phyloP scores from a whole-genome alignment of 192 early-diverging fungal genomes.

The Backusella macrospora region DNA sequence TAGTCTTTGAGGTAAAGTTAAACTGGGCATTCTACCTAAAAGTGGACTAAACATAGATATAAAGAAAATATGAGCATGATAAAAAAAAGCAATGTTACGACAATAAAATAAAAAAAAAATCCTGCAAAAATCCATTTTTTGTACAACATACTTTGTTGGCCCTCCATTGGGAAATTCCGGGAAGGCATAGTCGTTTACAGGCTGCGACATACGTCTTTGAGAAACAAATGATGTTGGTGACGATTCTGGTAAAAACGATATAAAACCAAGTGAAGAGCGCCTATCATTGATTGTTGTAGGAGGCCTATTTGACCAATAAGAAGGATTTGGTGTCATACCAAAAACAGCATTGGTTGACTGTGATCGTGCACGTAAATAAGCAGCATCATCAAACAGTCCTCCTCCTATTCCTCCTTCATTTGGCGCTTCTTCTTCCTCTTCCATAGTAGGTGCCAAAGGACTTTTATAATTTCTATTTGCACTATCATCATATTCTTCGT shows the following conservation, averaged over 20 bases:
- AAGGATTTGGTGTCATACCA: background rate
- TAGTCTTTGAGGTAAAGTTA: background rate
- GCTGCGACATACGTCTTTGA: slow-evolving; percentile 40
- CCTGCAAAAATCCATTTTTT: background rate
- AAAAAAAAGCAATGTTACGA: no score
- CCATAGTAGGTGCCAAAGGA: slow-evolving; percentile 11
- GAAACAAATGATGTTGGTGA: slow-evolving; percentile 65
- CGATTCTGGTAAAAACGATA: slow-evolving; percentile 29
- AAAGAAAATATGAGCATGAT: background rate
- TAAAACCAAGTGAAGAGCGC: slow-evolving; percentile 10
- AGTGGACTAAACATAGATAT: background rate
- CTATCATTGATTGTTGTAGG: background rate
- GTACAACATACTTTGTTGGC: background rate
- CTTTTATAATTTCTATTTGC: slow-evolving; percentile 19
- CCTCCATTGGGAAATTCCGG: slow-evolving; percentile 16
- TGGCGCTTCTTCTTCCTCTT: slow-evolving; percentile 5
- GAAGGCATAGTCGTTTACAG: slow-evolving; percentile 4
- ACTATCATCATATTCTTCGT: slow-evolving; percentile 29
- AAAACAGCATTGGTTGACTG: slow-evolving; percentile 11
- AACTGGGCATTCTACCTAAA: slow-evolving; percentile 1
- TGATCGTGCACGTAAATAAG: slow-evolving; percentile 14
- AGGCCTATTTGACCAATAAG: background rate
- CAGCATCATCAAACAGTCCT: background rate
- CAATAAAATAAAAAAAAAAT: background rate
- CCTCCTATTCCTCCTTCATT: background rate